These are phyloP conservation scores for Amesomyces nigricolor DNA, from an alignment of 2,329 filamentous ascomycete genomes.

Conservation along the genomic window DNA sequence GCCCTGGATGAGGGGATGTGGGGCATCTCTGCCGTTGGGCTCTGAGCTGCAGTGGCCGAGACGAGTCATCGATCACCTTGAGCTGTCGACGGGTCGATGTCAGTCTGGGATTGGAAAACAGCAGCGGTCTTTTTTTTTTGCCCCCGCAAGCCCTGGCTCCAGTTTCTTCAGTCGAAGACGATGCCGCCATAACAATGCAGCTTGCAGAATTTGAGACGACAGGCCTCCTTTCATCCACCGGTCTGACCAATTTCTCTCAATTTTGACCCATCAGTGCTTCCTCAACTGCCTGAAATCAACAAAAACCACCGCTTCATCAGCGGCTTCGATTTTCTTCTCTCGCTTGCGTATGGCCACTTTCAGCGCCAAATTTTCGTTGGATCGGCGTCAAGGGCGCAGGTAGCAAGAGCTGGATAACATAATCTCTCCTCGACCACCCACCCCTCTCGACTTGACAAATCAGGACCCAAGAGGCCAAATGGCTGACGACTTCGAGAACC, in stretches of 20 bases:
- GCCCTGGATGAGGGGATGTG: background rate
- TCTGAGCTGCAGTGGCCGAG: constrained; percentile 12
- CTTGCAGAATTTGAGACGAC: background rate
- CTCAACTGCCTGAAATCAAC: background rate
- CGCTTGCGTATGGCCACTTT: background rate
- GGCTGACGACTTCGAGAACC: constrained; percentile 40
- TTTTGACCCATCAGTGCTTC: too few relatives aligned
- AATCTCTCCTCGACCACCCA: background rate
- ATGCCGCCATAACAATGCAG: constrained; percentile 11
- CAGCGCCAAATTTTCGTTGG: background rate
- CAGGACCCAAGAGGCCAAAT: constrained; percentile 8
- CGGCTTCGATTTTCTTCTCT: background rate
- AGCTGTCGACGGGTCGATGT: background rate
- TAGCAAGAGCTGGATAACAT: background rate
- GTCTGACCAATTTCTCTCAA: constrained; percentile 4
- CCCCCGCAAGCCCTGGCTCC: background rate
- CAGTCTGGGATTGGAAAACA: background rate
- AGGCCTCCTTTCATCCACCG: background rate
- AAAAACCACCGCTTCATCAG: background rate
- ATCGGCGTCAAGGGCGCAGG: background rate
- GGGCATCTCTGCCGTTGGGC: background rate
- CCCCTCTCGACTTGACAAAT: background rate
- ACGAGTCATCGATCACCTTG: constrained; percentile 17
- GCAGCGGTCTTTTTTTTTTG: background rate
- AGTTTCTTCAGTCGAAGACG: background rate